phyloP scores from a whole-genome alignment of 2,329 filamentous ascomycete genomes.

The Arthrobotrys sinensis region DNA sequence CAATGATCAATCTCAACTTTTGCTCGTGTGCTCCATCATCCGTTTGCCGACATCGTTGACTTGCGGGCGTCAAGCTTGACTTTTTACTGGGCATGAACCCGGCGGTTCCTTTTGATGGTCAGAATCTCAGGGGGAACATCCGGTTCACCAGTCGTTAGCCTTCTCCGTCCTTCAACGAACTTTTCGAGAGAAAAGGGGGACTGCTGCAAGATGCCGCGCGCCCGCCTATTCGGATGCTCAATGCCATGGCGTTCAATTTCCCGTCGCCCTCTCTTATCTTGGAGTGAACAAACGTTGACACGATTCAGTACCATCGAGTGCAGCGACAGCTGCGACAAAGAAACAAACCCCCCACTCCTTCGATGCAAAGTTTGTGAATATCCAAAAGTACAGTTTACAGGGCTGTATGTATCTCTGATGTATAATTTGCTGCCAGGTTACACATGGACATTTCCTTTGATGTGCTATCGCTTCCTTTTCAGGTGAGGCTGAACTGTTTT shows the following conservation, averaged over 20 bases:
- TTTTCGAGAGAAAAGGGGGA: conserved; percentile 37
- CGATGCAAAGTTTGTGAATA: conserved; percentile 1
- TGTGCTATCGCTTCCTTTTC: conserved; percentile 32
- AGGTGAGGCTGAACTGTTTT: conserved; percentile 46
- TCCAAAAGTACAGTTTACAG: conserved; percentile 12
- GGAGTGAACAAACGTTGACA: neutral
- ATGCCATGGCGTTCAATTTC: conserved; percentile 54
- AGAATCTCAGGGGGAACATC: conserved; percentile 1
- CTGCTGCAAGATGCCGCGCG: conserved; percentile 54
- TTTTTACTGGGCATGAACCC: neutral
- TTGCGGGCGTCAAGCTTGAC: no score
- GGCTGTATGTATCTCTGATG: conserved; percentile 6
- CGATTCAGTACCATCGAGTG: neutral
- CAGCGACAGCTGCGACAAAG: neutral
- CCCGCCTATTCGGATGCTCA: conserved; percentile 43
- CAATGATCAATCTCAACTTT: neutral
- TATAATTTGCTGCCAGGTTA: conserved; percentile 22
- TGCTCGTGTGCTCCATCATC: neutral
- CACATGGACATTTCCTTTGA: conserved; percentile 28
- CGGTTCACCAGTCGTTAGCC: conserved; percentile 25
- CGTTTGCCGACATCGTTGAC: no score
- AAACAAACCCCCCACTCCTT: conserved; percentile 6
- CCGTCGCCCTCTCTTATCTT: conserved; percentile 27
- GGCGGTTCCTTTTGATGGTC: neutral
- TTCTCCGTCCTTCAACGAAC: conserved; percentile 33